Percentiles rank a stretch among this genome's conserved stretches.
phyloP scores from a whole-genome alignment of 2,329 filamentous ascomycete genomes.

The Beauveria caledonica region DNA sequence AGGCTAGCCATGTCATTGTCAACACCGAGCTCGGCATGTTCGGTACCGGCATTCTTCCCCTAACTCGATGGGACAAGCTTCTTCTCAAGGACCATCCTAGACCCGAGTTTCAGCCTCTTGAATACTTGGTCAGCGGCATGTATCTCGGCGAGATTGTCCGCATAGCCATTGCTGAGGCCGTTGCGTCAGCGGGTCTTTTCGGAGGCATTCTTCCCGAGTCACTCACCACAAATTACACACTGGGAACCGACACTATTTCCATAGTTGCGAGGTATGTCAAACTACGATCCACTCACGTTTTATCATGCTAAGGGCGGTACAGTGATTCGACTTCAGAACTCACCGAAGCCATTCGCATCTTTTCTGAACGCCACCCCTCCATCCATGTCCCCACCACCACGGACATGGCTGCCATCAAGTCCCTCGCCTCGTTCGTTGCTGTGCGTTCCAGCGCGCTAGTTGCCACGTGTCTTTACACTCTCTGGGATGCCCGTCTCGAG shows the following conservation, averaged over 20 bases:
- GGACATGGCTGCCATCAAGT: constrained; percentile 45
- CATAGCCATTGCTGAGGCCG: constrained; percentile 49
- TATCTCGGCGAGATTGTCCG: constrained; percentile 60
- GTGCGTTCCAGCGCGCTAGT: constrained; percentile 51
- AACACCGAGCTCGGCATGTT: constrained; percentile 64
- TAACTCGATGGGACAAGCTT: constrained; percentile 52
- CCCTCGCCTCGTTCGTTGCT: constrained; percentile 46
- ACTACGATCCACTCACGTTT: not conserved
- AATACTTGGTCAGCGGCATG: constrained; percentile 55
- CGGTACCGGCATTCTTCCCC: constrained; percentile 47
- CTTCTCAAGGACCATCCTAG: constrained; percentile 44
- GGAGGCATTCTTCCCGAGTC: constrained; percentile 49
- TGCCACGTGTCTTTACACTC: constrained; percentile 48
- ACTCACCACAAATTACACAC: constrained; percentile 43
- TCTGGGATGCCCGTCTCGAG: constrained; percentile 49
- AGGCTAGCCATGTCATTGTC: constrained; percentile 54
- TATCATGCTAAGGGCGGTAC: constrained; percentile 16
- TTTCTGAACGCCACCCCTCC: constrained; percentile 43
- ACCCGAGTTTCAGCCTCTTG: constrained; percentile 54
- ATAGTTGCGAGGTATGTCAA: constrained; percentile 46
- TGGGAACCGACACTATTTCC: constrained; percentile 54
- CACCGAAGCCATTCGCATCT: constrained; percentile 37
- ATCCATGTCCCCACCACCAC: constrained; percentile 28
- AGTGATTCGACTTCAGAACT: constrained; percentile 39
- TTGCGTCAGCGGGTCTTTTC: constrained; percentile 44